These are phyloP conservation scores for Salvia miltiorrhiza DNA, from an alignment of 257 asterid species.

Conservation along the genomic window DNA sequence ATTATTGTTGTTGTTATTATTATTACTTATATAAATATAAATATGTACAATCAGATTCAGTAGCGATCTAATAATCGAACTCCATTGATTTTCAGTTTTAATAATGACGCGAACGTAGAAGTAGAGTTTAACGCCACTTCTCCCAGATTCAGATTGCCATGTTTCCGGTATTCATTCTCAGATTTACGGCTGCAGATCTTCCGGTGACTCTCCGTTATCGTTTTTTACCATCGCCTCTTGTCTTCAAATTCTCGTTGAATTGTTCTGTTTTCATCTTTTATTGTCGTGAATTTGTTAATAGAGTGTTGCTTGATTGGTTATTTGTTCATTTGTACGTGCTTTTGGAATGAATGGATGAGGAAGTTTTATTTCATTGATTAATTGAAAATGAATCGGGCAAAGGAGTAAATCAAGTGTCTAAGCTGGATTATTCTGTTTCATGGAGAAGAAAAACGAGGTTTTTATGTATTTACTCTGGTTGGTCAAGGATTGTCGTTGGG, in stretches of 20 bases:
- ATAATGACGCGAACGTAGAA: constrained; percentile 28
- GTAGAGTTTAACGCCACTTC: constrained; percentile 33
- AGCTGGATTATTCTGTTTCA: neutral
- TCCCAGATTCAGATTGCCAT: constrained; percentile 44
- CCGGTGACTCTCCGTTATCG: constrained; percentile 19
- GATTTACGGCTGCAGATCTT: constrained; percentile 40
- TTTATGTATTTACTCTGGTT: neutral
- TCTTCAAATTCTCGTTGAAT: neutral
- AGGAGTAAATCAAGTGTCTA: constrained; percentile 12
- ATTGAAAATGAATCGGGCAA: constrained; percentile 23
- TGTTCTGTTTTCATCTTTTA: neutral
- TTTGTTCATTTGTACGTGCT: neutral
- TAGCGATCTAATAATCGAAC: neutral
- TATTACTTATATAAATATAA: neutral
- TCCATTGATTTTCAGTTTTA: constrained; percentile 17
- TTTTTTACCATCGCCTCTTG: neutral
- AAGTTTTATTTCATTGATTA: constrained; percentile 4
- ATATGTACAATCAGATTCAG: neutral
- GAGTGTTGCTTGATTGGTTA: constrained; percentile 14
- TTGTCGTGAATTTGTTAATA: constrained; percentile 6
- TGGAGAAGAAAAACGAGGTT: neutral
- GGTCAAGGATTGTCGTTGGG: constrained; percentile 1
- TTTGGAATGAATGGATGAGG: neutral
- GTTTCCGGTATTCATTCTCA: constrained; percentile 23
- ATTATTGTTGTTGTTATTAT: no score